Conservation (phyloP, 1,284 basidiomycete genomes). For the Trichosporon faecale region DNA sequence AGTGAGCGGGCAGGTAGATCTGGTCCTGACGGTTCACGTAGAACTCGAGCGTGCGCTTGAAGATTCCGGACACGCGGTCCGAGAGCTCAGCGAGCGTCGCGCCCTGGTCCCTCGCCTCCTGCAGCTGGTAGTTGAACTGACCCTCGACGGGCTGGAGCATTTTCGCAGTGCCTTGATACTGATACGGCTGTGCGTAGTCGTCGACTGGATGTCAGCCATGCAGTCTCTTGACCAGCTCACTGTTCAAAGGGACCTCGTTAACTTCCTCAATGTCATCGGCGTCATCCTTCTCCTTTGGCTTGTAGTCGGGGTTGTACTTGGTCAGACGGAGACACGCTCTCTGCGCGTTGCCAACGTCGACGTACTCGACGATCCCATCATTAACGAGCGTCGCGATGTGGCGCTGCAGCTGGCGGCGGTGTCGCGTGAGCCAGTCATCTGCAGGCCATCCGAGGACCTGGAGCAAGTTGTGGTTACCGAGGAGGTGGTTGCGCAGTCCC, state of each 20-base stretch:
- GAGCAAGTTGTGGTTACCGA: slow-evolving; percentile 35
- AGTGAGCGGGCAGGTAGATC: slow-evolving; percentile 30
- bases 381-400: slow-evolving; percentile 34
- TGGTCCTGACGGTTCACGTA: slow-evolving; percentile 34
- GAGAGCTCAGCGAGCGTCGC: slow-evolving; percentile 31
- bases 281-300: slow-evolving; percentile 12
- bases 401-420: slow-evolving; percentile 35
- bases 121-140: slow-evolving; percentile 30
- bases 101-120: slow-evolving; percentile 26
- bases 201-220: slow-evolving; percentile 17
- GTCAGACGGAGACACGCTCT: slow-evolving; percentile 39
- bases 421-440: slow-evolving; percentile 19
- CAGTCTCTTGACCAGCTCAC: background rate
- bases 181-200: slow-evolving; percentile 21
- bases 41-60: slow-evolving; percentile 40
- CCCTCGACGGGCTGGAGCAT: slow-evolving; percentile 30
- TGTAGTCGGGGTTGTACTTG: slow-evolving; percentile 42
- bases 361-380: slow-evolving; percentile 36
- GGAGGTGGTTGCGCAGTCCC: slow-evolving; percentile 41
- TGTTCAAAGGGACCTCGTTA: slow-evolving; percentile 9
- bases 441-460: slow-evolving; percentile 24
- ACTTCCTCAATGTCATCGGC: background rate
- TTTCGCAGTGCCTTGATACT: slow-evolving; percentile 16
- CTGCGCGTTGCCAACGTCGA: slow-evolving; percentile 34
- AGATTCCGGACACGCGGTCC: slow-evolving; percentile 24